Base-by-base conservation (phyloP, 2,329 filamentous ascomycete genomes). In the Alternaria tenuissima region DNA sequence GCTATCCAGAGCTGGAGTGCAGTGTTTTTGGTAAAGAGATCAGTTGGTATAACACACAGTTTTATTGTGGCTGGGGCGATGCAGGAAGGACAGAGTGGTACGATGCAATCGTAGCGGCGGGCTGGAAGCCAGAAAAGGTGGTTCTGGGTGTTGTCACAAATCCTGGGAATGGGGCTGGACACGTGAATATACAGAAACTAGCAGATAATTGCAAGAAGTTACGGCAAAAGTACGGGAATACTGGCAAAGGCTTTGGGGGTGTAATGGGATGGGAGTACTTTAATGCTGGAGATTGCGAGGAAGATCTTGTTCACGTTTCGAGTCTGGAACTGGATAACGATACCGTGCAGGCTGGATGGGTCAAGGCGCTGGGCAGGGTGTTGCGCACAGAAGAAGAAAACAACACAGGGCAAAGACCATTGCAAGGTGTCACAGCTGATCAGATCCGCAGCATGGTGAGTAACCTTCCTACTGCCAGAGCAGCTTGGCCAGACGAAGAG, bases 261-360 rank as follows among this genome's bases (percentile, higher is more conserved):
- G 88, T 97, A 7, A 95, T 95, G 89, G 93, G 93, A 3, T 97
- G 94, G 94, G 94, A 97, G 80, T 97, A 95, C 76, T 97, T 94
- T 81, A 96, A 96, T 81, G 87, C 89, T 11, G 77, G 76, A 16
- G 70, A 73, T 24, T 65, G 66, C 28, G 74, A 74, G 0, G 64
- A 67, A 0, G 75, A 78, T 41, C 16, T 76, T 11, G 67, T 69
- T 5, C 69, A 77, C 8, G 66, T 76, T 0, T 48, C 69, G 2
- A 46, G 47, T 0, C 64, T 74, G 4, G 66, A 71, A 0, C 46
- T 75, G 1, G 61, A 65, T 22, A 71, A 66, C 5, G 73, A 75
- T 36, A 75, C 71, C 1, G 70, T 69, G 7, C 71, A 73, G 48
- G 66, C 74, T 0, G 56, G 76, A 66, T 97, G 93, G 93, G 91